These are phyloP conservation scores for Plasmodium inui DNA, from an alignment of 169 alveolate genomes.

Conservation along the genomic window DNA sequence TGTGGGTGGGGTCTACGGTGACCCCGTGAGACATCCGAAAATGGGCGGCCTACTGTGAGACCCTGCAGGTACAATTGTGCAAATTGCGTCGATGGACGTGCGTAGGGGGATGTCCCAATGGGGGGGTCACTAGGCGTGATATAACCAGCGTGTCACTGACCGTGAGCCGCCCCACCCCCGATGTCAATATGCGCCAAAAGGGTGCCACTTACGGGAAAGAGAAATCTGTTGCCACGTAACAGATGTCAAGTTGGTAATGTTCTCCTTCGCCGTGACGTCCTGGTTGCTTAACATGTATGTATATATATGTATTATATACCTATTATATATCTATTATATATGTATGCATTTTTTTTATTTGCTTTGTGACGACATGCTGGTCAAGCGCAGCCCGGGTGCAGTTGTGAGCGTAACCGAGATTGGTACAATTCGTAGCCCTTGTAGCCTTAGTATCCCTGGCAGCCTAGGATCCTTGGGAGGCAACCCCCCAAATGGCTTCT, in stretches of 20 bases:
- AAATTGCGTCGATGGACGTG: background rate
- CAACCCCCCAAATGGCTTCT: background rate
- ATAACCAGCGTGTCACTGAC: background rate
- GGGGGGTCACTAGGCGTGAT: background rate
- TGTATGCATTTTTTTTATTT: background rate
- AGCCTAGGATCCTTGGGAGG: background rate
- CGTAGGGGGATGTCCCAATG: background rate
- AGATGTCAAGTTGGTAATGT: background rate
- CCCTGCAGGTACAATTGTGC: background rate
- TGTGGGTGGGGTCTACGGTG: background rate
- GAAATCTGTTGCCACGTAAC: background rate
- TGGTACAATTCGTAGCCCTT: background rate
- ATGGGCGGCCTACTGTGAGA: background rate
- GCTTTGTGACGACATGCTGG: background rate
- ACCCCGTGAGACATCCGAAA: no score
- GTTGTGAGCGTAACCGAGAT: background rate
- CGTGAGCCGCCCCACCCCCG: background rate
- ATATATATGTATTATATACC: background rate
- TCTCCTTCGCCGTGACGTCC: background rate
- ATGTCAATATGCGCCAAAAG: background rate
- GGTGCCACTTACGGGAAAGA: background rate
- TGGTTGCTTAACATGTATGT: background rate
- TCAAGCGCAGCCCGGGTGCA: background rate
- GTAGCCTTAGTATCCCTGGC: background rate
- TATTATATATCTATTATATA: no score